Base-by-base conservation (phyloP, 1,284 basidiomycete species). In the Cutaneotrichosporon dermatis region DNA sequence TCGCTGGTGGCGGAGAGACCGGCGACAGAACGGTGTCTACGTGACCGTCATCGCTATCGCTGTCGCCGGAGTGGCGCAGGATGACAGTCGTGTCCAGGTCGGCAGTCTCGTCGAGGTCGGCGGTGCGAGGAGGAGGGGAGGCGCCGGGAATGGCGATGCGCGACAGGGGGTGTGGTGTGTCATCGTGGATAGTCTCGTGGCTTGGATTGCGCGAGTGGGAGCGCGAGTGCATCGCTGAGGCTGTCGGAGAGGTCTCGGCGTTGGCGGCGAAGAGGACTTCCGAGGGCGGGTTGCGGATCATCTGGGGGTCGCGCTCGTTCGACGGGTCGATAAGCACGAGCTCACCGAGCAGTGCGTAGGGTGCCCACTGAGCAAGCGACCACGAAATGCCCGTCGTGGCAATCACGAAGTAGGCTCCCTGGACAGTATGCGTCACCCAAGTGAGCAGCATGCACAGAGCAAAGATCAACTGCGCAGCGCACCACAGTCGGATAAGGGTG, bases 341-440 rank as follows among this genome's bases (percentile, higher is more conserved):
- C 57, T 79, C 78, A 48, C 76, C 78, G 4, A 78, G 68, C 62
- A 74, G 54, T n/a, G 58, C 56, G 10, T 58, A 61, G n/a, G 56
- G 55, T 9, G 52, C 63, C 75, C 80, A 82, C 60, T 79, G 78
- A 3, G 75, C 67, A 10, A 82, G 64, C 6, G 80, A 77, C 80
- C 80, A 82, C 41, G 76, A 78, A 60, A 83, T 78, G 1, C 82
- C 82, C 5, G 79, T 80, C 11, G 78, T 59, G 1, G 75, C 78
- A 34, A 83, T 77, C 43, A 83, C 69, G 6, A 73, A 43, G 53
- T 80, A 81, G 0, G 82, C 81, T 0, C 78, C 73, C 4, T 59
- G 54, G 1, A 82, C 79, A 0, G 69, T 71, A 1, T 65, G 61
- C 1, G 79, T 75, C 40, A 80, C 74, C 66, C 77, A 78, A n/a